These are phyloP conservation scores for Annulohypoxylon bovei DNA, from an alignment of 495 filamentous ascomycete species.

Conservation along the genomic window DNA sequence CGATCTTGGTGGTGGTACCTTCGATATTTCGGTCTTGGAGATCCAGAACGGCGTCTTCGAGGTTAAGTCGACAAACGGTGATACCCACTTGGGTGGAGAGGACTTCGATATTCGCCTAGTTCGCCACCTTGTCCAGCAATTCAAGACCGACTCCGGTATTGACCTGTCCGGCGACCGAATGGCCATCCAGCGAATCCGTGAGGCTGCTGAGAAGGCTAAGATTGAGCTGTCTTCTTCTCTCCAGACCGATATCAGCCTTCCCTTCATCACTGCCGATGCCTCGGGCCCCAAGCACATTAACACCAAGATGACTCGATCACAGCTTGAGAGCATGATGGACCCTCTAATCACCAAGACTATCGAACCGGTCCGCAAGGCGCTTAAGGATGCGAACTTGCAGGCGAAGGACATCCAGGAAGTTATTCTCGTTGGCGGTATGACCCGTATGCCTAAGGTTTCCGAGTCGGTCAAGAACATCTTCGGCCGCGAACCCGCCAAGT, in stretches of 20 bases:
- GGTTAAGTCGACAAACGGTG: constrained; percentile 98
- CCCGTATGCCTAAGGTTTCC: constrained; percentile 98
- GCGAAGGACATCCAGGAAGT: constrained; percentile 98
- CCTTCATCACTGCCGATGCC: constrained; percentile 97
- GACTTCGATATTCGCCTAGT: constrained; percentile 98
- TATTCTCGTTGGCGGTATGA: constrained; percentile 99
- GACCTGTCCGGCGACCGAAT: constrained; percentile 94
- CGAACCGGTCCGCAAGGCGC: constrained; percentile 94
- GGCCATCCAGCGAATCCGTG: constrained; percentile 99
- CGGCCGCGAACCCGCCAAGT: constrained; percentile 97
- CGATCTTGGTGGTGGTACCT: constrained; percentile 98
- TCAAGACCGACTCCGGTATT: constrained; percentile 94
- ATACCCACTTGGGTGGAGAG: constrained; percentile 97
- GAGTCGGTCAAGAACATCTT: constrained; percentile 98
- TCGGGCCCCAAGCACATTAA: constrained; percentile 98
- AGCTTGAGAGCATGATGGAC: constrained; percentile 94
- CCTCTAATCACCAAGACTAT: constrained; percentile 86
- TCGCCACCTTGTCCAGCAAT: constrained; percentile 91
- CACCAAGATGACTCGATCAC: constrained; percentile 88
- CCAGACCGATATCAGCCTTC: constrained; percentile 98
- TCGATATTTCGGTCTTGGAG: constrained; percentile 97
- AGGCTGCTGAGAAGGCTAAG: constrained; percentile 99
- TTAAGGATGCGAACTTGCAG: constrained; percentile 95
- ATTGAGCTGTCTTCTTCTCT: constrained; percentile 97
- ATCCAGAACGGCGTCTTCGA: constrained; percentile 99